A percentile compares a stretch with the other conserved stretches of the same genome.
Evolutionary conservation across 208 protist genomes (phyloP).

Genomic region (Wallacemonas sp.): DNA sequence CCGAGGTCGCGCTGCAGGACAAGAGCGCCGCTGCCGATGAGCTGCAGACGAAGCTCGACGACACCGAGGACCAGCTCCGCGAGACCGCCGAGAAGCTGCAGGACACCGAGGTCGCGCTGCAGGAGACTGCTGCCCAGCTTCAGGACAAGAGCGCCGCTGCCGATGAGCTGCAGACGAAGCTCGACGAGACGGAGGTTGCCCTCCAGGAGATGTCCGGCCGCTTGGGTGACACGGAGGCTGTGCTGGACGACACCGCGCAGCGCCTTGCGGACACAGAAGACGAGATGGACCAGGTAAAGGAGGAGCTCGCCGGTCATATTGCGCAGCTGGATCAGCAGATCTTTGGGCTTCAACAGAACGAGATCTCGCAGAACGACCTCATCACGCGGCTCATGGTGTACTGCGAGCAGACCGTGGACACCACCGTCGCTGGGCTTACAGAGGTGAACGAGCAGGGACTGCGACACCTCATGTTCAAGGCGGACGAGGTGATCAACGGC

Average conservation of each 20-base stretch:
- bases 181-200: slow-evolving; percentile 28
- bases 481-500: slow-evolving; percentile 18
- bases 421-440: slow-evolving; percentile 36
- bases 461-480: slow-evolving; percentile 25
- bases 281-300: slow-evolving; percentile 15
- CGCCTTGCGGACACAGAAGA: slow-evolving; percentile 15
- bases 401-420: slow-evolving; percentile 15
- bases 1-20: slow-evolving; percentile 25
- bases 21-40: slow-evolving; percentile 19
- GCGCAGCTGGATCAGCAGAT: slow-evolving; percentile 25
- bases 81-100: slow-evolving; percentile 30
- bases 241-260: slow-evolving; percentile 8
- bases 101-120: slow-evolving; percentile 26
- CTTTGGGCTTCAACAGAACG: background rate
- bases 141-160: slow-evolving; percentile 25
- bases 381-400: slow-evolving; percentile 30
- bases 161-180: slow-evolving; percentile 17
- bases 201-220: slow-evolving; percentile 19
- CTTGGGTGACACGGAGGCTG: slow-evolving; percentile 14
- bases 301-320: slow-evolving; percentile 20
- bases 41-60: slow-evolving; percentile 35
- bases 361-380: slow-evolving; percentile 21
- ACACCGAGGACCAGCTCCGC: slow-evolving; percentile 26
- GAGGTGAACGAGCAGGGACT: slow-evolving; percentile 33
- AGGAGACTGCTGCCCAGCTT: slow-evolving; percentile 23